Percentiles rank a stretch among this genome's conserved stretches.
Conservation (phyloP, 805 yeast genomes). For the Candida boleticola region DNA sequence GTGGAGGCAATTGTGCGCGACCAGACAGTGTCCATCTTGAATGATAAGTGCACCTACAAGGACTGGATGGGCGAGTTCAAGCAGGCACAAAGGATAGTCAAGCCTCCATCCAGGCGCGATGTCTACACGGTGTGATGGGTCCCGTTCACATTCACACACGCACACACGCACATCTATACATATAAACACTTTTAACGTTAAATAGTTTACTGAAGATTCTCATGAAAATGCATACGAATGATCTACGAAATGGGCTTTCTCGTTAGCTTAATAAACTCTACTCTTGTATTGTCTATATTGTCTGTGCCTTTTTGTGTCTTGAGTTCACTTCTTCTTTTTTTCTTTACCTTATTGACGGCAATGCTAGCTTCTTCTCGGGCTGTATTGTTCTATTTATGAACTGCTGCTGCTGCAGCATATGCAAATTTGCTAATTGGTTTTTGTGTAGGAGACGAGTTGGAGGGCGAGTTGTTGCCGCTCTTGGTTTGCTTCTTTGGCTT, state of each 20-base stretch:
- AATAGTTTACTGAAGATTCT: too few relatives aligned
- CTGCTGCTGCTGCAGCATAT: conserved; percentile 48
- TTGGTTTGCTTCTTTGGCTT: too few relatives aligned
- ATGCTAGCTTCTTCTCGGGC: too few relatives aligned
- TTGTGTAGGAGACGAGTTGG: conserved; percentile 1
- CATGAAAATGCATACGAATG: too few relatives aligned
- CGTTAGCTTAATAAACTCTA: neutral
- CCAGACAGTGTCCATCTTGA: conserved; percentile 30
- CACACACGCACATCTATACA: too few relatives aligned
- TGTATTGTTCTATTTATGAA: conserved; percentile 18
- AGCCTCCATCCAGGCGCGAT: neutral
- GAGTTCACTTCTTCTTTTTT: too few relatives aligned
- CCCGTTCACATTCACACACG: too few relatives aligned
- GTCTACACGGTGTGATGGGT: too few relatives aligned
- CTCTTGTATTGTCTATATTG: neutral
- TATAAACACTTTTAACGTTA: too few relatives aligned
- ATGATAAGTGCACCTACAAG: conserved; percentile 34
- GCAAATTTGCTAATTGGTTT: conserved; percentile 33
- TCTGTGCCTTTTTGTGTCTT: too few relatives aligned
- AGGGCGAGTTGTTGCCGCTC: conserved; percentile 2
- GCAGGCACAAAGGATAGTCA: neutral
- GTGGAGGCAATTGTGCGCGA: conserved; percentile 34
- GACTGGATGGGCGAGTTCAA: conserved; percentile 35
- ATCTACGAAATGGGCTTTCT: too few relatives aligned
- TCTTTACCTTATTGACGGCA: too few relatives aligned